Percentiles rank a stretch among this genome's conserved stretches.
These are phyloP conservation scores for Solanum verrucosum DNA, from an alignment of 257 asterid species.

Conservation along the genomic window DNA sequence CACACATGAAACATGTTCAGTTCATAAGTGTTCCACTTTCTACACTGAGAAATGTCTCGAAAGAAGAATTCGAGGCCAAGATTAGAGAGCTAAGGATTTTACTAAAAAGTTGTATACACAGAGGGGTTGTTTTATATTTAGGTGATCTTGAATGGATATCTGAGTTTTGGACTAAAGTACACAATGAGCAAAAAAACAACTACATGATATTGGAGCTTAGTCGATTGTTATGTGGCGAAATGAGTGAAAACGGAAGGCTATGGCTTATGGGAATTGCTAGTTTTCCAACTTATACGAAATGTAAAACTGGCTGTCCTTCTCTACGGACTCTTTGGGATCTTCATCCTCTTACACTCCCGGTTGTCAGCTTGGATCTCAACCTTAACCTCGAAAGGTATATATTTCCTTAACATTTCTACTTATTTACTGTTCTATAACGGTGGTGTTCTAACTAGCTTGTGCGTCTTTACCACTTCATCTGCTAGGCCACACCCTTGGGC, in stretches of 20 bases:
- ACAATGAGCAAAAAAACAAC: constrained; percentile 25
- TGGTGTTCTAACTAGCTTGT: neutral
- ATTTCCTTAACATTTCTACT: neutral
- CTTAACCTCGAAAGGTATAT: constrained; percentile 51
- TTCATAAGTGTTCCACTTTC: constrained; percentile 74
- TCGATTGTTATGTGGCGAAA: constrained; percentile 44
- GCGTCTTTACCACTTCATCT: neutral
- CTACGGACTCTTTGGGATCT: constrained; percentile 74
- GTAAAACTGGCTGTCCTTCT: constrained; percentile 65
- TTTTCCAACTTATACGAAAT: constrained; percentile 45
- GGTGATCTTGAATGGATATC: constrained; percentile 83
- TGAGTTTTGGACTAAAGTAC: constrained; percentile 48
- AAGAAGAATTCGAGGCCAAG: constrained; percentile 59
- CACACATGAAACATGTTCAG: constrained; percentile 48
- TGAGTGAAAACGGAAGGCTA: constrained; percentile 30
- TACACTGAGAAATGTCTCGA: constrained; percentile 36
- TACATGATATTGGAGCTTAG: constrained; percentile 80
- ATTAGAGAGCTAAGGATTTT: constrained; percentile 58
- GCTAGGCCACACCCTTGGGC: neutral
- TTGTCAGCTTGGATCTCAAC: constrained; percentile 39
- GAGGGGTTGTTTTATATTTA: constrained; percentile 72
- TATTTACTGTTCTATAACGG: no score
- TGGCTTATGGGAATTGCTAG: constrained; percentile 77
- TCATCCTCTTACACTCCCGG: constrained; percentile 51
- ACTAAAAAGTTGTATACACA: constrained; percentile 35